These are phyloP conservation scores for Entomortierella lignicola DNA, from an alignment of 192 early-diverging fungal species.

Conservation along the genomic window DNA sequence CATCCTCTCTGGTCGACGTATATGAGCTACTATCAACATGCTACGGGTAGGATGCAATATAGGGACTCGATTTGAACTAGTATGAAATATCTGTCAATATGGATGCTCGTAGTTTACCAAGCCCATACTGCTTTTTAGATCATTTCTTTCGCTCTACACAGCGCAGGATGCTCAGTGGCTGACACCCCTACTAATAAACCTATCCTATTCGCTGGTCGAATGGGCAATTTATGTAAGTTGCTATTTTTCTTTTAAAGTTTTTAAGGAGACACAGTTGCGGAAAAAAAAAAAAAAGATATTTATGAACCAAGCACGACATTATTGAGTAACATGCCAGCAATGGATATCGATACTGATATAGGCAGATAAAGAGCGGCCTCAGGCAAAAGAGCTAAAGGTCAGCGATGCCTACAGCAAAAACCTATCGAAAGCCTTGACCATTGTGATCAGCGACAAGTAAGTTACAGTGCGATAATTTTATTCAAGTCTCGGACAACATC, in stretches of 20 bases:
- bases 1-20: slow-evolving; percentile 8
- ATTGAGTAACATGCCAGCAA: too few relatives aligned
- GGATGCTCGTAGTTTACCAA: not conserved
- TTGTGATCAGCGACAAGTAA: slow-evolving; percentile 59
- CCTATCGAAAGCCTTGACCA: slow-evolving; percentile 57
- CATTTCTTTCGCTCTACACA: slow-evolving; percentile 22
- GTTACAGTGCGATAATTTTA: too few relatives aligned
- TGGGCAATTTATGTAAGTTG: slow-evolving; percentile 37
- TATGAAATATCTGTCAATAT: not conserved
- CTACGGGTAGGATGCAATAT: slow-evolving; percentile 17
- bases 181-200: slow-evolving; percentile 25
- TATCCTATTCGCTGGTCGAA: slow-evolving; percentile 25
- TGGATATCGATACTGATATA: not conserved
- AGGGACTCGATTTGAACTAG: not conserved
- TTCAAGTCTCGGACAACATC: not conserved
- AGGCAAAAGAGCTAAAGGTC: slow-evolving; percentile 40
- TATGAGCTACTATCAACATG: slow-evolving; percentile 32
- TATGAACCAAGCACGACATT: too few relatives aligned
- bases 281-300: not conserved
- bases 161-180: slow-evolving; percentile 30
- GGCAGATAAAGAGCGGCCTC: slow-evolving; percentile 6
- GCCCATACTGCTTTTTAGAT: not conserved
- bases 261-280: not conserved
- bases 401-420: slow-evolving; percentile 47
- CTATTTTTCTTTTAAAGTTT: not conserved